Conservation (phyloP, 345 rosid genomes). For the Murraya paniculata region DNA sequence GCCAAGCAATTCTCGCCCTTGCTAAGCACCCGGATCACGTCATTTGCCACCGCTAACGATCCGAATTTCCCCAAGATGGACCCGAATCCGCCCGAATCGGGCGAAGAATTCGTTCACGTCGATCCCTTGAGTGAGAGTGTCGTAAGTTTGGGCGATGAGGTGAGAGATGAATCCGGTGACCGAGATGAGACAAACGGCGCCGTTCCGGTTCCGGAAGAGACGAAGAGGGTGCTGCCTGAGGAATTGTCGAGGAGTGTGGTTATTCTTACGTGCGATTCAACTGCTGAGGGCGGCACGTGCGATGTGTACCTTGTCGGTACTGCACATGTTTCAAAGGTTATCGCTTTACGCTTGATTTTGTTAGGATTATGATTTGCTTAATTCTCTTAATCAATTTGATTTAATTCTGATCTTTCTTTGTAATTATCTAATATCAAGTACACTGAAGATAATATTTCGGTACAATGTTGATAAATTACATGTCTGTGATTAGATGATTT, state of each 20-base stretch:
- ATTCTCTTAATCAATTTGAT: not conserved
- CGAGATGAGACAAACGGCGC: constrained; percentile 2
- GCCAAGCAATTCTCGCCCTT: constrained; percentile 1
- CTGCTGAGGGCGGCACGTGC: constrained; percentile 68
- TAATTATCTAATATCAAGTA: not conserved
- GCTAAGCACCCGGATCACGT: not conserved
- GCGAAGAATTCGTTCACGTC: constrained; percentile 76
- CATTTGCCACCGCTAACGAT: constrained; percentile 16
- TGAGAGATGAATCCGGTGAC: constrained; percentile 24
- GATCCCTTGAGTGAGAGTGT: constrained; percentile 84
- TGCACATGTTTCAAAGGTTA: constrained; percentile 90
- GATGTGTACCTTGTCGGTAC: constrained; percentile 88
- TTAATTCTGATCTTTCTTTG: not conserved
- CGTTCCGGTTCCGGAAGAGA: constrained; percentile 21
- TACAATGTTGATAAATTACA: not conserved
- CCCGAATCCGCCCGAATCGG: constrained; percentile 35
- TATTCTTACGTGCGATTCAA: constrained; percentile 71
- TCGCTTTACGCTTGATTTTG: not conserved
- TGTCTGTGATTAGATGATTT: not conserved
- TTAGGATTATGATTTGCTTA: not conserved
- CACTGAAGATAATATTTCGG: not conserved
- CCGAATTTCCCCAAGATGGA: constrained; percentile 37
- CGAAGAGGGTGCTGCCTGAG: constrained; percentile 51
- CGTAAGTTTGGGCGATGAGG: constrained; percentile 39
- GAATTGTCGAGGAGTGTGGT: constrained; percentile 66